Conservation (phyloP, 1,284 basidiomycete species). For the Cystobasidiaceae sp. region DNA sequence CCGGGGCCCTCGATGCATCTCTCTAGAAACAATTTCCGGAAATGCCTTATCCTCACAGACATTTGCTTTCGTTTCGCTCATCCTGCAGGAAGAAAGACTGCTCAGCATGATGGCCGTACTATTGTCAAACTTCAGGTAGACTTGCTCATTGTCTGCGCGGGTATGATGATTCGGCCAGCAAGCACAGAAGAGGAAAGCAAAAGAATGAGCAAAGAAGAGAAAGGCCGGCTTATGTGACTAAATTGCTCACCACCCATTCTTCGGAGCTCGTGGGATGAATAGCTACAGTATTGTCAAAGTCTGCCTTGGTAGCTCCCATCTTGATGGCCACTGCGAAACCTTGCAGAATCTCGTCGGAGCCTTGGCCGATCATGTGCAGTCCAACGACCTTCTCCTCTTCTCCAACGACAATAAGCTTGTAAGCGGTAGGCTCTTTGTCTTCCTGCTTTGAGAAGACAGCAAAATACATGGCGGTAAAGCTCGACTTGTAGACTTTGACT, state of each 20-base stretch:
- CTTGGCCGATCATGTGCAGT: constrained; percentile 83
- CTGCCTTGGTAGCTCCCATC: constrained; percentile 68
- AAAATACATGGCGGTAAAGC: constrained; percentile 40
- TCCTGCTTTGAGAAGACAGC: constrained; percentile 66
- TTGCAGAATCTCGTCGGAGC: constrained; percentile 87
- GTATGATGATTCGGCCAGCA: no score
- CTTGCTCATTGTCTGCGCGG: no score
- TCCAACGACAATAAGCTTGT: constrained; percentile 83
- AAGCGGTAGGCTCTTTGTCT: constrained; percentile 86
- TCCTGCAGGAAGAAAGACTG: no score
- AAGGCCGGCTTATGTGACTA: neutral
- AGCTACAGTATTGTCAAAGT: constrained; percentile 82
- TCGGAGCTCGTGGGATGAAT: constrained; percentile 62
- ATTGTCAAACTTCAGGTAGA: no score
- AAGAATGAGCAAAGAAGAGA: no score
- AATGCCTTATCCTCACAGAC: no score
- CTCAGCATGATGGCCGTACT: no score
- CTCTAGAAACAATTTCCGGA: no score
- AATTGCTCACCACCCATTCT: neutral
- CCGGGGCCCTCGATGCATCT: no score
- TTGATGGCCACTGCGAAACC: constrained; percentile 92
- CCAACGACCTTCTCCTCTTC: constrained; percentile 91
- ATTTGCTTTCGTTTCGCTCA: no score
- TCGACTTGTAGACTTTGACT: constrained; percentile 76
- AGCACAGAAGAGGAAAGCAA: no score